Percentiles rank a stretch among this genome's conserved stretches.
Evolutionary conservation across 371 early-diverging fungal genomes (phyloP).

Genomic region (Thermomucor indicae-seudaticae): DNA sequence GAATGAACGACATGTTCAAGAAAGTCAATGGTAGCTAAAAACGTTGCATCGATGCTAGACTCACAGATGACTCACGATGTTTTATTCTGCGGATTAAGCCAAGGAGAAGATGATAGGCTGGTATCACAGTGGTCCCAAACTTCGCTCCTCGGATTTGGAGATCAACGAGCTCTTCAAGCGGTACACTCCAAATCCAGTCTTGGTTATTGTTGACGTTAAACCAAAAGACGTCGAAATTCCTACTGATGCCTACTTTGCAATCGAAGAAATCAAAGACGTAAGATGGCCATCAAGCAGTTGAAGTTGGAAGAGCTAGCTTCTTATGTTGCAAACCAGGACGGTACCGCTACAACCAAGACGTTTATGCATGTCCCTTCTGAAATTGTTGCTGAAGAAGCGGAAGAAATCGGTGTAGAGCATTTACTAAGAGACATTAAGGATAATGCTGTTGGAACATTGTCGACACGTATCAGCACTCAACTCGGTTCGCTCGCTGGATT

Average conservation of each 20-base stretch:
- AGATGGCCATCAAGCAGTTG: neutral
- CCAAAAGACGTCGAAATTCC: slow-evolving; percentile 92
- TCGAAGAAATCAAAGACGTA: slow-evolving; percentile 92
- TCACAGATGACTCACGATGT: neutral
- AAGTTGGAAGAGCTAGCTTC: neutral
- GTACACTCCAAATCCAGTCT: slow-evolving; percentile 92
- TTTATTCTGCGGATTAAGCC: slow-evolving; percentile 53
- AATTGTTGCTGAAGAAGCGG: slow-evolving; percentile 99
- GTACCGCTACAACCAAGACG: slow-evolving; percentile 90
- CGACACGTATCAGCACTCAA: slow-evolving; percentile 85
- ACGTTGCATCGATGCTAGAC: neutral
- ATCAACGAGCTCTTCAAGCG: slow-evolving; percentile 98
- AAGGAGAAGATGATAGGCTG: slow-evolving; percentile 99
- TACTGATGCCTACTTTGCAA: slow-evolving; percentile 94
- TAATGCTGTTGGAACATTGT: slow-evolving; percentile 90
- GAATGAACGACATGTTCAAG: slow-evolving; percentile 99
- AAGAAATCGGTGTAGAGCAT: slow-evolving; percentile 99
- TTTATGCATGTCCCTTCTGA: slow-evolving; percentile 94
- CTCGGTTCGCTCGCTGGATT: slow-evolving; percentile 88
- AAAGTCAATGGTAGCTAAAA: slow-evolving; percentile 91
- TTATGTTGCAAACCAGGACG: slow-evolving; percentile 62
- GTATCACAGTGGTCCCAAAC: slow-evolving; percentile 99
- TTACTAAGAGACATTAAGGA: slow-evolving; percentile 98
- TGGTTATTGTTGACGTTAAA: slow-evolving; percentile 94
- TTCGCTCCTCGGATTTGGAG: slow-evolving; percentile 96